Percentiles rank a stretch among this genome's conserved stretches.
Conservation (phyloP, 139 green algal species). For the Tetradesmus obliquus region DNA sequence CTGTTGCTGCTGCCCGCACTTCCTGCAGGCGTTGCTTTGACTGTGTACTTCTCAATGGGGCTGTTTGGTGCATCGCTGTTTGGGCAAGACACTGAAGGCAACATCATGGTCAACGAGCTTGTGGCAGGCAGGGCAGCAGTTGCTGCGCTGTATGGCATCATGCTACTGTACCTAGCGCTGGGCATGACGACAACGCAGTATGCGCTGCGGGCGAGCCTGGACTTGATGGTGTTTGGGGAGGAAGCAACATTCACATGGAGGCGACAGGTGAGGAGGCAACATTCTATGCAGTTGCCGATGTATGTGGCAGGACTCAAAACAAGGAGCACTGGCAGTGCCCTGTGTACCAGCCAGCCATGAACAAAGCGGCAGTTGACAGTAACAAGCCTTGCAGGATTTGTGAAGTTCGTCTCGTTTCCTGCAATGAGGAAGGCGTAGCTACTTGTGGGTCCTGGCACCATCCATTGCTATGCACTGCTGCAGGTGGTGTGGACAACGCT, state of each 20-base stretch:
- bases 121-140: constrained; percentile 30
- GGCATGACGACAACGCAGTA: constrained; percentile 74
- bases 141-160: constrained; percentile 44
- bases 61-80: constrained; percentile 67
- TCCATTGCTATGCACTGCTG: not conserved
- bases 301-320: no score
- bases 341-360: no score
- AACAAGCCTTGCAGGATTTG: no score
- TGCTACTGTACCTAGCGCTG: constrained; percentile 62
- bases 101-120: constrained; percentile 70
- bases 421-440: no score
- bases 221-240: constrained; percentile 65
- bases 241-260: constrained; percentile 55
- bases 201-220: constrained; percentile 65
- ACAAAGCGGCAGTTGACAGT: no score
- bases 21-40: constrained; percentile 52
- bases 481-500: constrained; percentile 38
- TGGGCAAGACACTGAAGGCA: constrained; percentile 55
- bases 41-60: constrained; percentile 58
- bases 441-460: not conserved
- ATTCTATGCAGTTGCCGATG: no score
- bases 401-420: no score
- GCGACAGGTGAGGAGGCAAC: constrained; percentile 47
- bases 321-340: not conserved
- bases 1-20: not conserved